phyloP scores from a whole-genome alignment of 2,329 filamentous ascomycete species.

The Colletotrichum paranaense region DNA sequence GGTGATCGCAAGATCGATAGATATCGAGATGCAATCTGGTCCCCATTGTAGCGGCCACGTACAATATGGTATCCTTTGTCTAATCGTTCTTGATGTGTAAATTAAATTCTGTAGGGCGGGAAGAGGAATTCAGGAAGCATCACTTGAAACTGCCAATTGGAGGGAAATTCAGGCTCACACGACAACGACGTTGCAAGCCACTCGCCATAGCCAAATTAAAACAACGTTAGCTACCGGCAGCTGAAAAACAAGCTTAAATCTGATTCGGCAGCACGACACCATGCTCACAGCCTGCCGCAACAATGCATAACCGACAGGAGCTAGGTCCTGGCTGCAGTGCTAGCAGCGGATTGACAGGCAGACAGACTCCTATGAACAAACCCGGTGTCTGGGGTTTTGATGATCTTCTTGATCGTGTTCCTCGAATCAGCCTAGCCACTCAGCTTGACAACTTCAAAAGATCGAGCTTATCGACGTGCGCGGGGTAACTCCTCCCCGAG shows the following conservation, averaged over 20 bases:
- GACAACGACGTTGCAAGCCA: background rate
- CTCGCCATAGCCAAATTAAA: background rate
- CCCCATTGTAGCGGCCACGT: background rate
- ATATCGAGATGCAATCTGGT: background rate
- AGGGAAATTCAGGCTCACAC: background rate
- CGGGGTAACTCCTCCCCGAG: constrained; percentile 16
- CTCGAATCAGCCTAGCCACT: constrained; percentile 4
- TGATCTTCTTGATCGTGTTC: too few relatives aligned
- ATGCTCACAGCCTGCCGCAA: constrained; percentile 4
- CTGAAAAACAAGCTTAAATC: background rate
- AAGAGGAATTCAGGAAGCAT: background rate
- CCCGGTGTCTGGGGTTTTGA: background rate
- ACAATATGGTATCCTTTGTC: too few relatives aligned
- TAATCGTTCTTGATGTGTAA: too few relatives aligned
- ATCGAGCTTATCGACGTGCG: background rate
- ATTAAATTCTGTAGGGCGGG: background rate
- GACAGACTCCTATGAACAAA: background rate
- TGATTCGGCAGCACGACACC: background rate
- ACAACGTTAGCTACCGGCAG: background rate
- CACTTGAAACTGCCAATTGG: background rate
- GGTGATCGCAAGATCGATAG: background rate
- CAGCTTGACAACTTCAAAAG: background rate
- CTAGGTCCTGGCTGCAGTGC: background rate
- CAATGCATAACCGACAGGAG: background rate
- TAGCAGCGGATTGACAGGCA: background rate